phyloP scores from a whole-genome alignment of 202 grass and related monocot species.

The Schoenoplectus tabernaemontani region DNA sequence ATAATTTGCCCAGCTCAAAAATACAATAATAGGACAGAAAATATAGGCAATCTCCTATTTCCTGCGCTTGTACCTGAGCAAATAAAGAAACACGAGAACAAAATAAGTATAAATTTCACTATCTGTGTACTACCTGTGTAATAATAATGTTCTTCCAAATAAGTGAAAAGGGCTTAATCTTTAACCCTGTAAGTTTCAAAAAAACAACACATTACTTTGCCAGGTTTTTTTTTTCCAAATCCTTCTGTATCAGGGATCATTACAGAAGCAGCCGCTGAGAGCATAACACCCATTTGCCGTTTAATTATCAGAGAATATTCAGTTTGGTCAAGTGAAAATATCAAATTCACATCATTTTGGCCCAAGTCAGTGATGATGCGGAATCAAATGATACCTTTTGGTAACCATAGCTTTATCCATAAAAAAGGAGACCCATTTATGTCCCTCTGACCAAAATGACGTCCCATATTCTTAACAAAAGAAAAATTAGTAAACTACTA shows the following conservation, averaged over 20 bases:
- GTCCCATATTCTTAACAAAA: background rate
- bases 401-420: background rate
- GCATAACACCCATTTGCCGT: background rate
- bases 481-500: background rate
- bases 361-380: background rate
- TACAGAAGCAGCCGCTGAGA: background rate
- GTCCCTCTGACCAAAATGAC: background rate
- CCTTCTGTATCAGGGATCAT: background rate
- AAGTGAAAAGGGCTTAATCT: background rate
- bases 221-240: background rate
- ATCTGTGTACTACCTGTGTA: background rate
- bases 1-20: background rate
- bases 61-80: conserved; percentile 13
- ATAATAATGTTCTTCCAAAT: background rate
- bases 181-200: background rate
- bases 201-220: no score
- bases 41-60: background rate
- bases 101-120: background rate
- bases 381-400: background rate
- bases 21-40: background rate
- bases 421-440: background rate
- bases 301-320: background rate
- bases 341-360: background rate
- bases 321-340: background rate
- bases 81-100: background rate